A percentile compares a stretch with the other conserved stretches of the same genome.
Conservation (phyloP, 2,329 filamentous ascomycete genomes). For the Aureobasidium mangrovei region DNA sequence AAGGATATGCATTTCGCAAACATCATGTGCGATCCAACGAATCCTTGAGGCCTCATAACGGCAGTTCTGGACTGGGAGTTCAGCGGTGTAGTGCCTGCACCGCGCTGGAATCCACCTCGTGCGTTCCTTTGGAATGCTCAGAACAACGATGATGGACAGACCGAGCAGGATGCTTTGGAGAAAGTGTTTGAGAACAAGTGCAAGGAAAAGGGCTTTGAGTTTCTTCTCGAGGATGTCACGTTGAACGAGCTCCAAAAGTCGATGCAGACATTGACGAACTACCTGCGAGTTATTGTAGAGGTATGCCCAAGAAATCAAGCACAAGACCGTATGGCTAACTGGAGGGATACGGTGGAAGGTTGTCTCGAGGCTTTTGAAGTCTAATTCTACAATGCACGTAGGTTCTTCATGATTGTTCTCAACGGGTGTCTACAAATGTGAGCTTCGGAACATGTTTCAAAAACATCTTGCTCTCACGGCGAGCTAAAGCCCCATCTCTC, state of each 20-base stretch:
- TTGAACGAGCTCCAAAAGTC: background rate
- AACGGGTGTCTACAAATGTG: too few species aligned
- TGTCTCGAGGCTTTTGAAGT: too few species aligned
- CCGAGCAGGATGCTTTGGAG: background rate
- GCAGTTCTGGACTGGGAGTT: conserved; percentile 11
- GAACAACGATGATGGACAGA: background rate
- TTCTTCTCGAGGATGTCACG: background rate
- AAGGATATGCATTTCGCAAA: conserved; percentile 11
- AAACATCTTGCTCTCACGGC: too few species aligned
- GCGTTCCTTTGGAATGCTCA: conserved; percentile 10
- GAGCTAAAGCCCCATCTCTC: too few species aligned
- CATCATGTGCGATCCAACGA: background rate
- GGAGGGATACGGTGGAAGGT: background rate
- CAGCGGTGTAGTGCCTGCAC: background rate
- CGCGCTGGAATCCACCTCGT: background rate
- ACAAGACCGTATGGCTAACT: background rate
- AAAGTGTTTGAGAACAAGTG: background rate
- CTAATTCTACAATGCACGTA: too few species aligned
- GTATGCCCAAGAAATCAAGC: background rate
- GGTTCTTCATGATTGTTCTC: too few species aligned
- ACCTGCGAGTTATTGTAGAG: conserved; percentile 1
- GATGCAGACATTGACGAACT: background rate
- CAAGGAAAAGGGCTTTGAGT: background rate
- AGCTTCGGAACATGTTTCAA: too few species aligned
- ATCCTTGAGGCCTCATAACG: background rate